Evolutionary conservation across 371 early-diverging fungal species (phyloP), one percentile per base, ranked within the genome.

Genomic region (Mucor lusitanicus): DNA sequence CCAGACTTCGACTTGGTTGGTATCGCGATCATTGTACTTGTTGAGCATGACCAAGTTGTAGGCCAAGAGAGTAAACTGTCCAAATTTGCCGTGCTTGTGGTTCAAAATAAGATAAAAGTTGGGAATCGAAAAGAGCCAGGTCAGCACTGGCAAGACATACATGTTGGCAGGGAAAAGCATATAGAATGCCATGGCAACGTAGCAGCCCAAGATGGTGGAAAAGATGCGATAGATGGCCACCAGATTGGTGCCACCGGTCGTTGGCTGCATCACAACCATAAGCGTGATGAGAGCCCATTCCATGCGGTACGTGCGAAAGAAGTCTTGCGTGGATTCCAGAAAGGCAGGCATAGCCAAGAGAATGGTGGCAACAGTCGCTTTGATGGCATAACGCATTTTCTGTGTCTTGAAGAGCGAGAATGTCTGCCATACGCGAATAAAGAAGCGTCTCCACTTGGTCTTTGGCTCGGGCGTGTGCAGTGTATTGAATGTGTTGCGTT

Each of bases 241-340:
- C 0, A 89, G 56, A 57, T 91, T 91, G 0, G 94, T 89, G 3
- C 91, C 93, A n/a, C 95, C 95, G 0, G 92, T 92, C 0, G 94
- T 93, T 9, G 94, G 94, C 2, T 90, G 91, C 93, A 95, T 92
- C n/a, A 94, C 90, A 3, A 92, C 91, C 67, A 91, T 83, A 28
- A 88, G 71, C 76, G 95, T 90, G 64, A 92, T 91, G 19, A 92
- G 72, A 8, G 91, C 87, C 95, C 95, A 95, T 74, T 93, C 93
- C 76, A 91, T 87, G 19, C 94, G 87, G 68, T 87, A 91, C 50
- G 80, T 74, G 33, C 87, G 83, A 61, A 87, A 92, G 59, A 73
- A 72, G 25, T 83, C 81, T 53, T 83, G 72, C 19, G 88, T 88
- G 19, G 69, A 65, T 25, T 88, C 87, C 64, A 91, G 74, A 71